Percentiles rank a stretch among this genome's conserved stretches.
Conservation (phyloP, 805 yeast species). For the Wickerhamomyces ciferrii region DNA sequence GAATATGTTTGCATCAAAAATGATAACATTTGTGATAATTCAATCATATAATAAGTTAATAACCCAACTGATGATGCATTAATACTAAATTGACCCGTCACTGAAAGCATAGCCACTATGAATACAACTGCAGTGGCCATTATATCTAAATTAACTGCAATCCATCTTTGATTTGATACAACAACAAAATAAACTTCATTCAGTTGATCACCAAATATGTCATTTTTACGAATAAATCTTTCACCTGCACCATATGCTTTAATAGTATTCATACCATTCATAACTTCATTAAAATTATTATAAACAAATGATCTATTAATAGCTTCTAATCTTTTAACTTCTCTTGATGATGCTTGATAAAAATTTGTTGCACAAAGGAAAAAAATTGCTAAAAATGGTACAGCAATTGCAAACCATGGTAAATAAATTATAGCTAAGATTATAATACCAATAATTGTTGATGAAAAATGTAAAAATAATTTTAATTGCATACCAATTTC, state of each 20-base stretch:
- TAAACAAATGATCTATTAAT: constrained; percentile 45
- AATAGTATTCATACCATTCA: constrained; percentile 44
- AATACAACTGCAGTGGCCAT: constrained; percentile 46
- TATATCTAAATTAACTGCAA: constrained; percentile 46
- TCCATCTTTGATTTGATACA: constrained; percentile 61
- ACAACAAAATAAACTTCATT: constrained; percentile 47
- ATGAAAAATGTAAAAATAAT: constrained; percentile 45
- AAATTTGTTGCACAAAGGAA: constrained; percentile 38
- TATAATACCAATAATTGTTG: constrained; percentile 58
- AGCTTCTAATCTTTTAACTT: constrained; percentile 47
- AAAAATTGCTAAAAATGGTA: constrained; percentile 47
- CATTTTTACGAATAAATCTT: constrained; percentile 38
- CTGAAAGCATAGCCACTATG: constrained; percentile 51
- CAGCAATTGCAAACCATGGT: constrained; percentile 74
- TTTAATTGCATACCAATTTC: constrained; percentile 70
- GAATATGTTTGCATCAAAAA: constrained; percentile 48
- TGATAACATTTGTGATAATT: constrained; percentile 50
- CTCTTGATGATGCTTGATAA: constrained; percentile 46
- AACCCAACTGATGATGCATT: constrained; percentile 61
- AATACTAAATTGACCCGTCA: constrained; percentile 51
- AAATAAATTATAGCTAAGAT: constrained; percentile 66
- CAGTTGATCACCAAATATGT: constrained; percentile 44
- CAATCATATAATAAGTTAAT: constrained; percentile 52
- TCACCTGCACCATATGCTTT: constrained; percentile 33
- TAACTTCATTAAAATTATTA: constrained; percentile 44